Evolutionary conservation across 2,329 filamentous ascomycete genomes (phyloP).

Genomic region (Mariannaea elegans): DNA sequence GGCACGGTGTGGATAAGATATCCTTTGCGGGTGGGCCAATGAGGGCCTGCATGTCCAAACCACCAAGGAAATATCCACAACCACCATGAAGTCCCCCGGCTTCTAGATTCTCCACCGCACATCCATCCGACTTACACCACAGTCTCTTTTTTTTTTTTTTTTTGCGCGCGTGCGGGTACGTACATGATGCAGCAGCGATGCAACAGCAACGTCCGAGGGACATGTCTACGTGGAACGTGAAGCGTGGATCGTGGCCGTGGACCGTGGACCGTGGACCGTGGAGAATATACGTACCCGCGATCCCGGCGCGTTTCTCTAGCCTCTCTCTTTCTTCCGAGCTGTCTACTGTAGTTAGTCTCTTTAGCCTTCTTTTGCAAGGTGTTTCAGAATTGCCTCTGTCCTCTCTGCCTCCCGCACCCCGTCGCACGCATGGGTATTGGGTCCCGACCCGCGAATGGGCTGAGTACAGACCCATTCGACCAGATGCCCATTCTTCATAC

Average conservation of each 20-base stretch:
- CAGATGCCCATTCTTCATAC: not conserved
- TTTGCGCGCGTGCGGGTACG: constrained; percentile 20
- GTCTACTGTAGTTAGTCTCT: not conserved
- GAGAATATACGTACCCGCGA: not conserved
- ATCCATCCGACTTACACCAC: constrained; percentile 27
- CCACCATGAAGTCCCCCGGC: not conserved
- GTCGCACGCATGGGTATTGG: constrained; percentile 12
- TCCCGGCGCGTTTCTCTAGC: constrained; percentile 3
- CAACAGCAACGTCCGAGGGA: constrained; percentile 14
- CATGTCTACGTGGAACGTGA: constrained; percentile 26
- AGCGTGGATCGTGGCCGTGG: constrained; percentile 10
- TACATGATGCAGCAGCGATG: constrained; percentile 1
- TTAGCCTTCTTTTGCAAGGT: constrained; percentile 6
- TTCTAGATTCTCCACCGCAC: not conserved
- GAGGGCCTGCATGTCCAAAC: not conserved
- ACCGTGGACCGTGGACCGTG: constrained; percentile 2
- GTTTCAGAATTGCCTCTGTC: constrained; percentile 36
- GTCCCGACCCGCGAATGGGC: constrained; percentile 22
- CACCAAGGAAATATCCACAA: not conserved
- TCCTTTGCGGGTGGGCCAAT: not conserved
- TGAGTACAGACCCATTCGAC: constrained; percentile 6
- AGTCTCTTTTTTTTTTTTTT: not conserved
- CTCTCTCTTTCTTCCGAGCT: no score
- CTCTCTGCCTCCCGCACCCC: constrained; percentile 4
- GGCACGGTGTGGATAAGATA: not conserved